Percentiles rank a stretch among this genome's conserved stretches.
phyloP scores from a whole-genome alignment of 176 grass and related monocot genomes.

The Dendrocalamus sinicus region DNA sequence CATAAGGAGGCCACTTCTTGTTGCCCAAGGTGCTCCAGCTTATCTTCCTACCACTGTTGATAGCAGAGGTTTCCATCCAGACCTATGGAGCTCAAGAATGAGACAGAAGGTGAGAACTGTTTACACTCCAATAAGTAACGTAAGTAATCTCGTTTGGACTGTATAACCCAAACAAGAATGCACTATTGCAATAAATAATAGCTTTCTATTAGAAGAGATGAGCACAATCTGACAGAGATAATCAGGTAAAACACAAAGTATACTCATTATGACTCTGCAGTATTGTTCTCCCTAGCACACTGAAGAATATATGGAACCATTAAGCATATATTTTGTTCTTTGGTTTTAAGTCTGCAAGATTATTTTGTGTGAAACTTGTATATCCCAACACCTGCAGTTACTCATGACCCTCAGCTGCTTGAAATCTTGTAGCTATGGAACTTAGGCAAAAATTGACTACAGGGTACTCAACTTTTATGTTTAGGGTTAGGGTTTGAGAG shows the following conservation, averaged over 20 bases:
- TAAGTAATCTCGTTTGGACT: not conserved
- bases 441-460: not conserved
- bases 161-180: not conserved
- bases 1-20: conserved; percentile 76
- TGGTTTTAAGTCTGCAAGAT: not conserved
- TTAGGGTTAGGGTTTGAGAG: too few species aligned
- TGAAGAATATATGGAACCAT: not conserved
- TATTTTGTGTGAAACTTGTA: not conserved
- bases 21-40: conserved; percentile 56
- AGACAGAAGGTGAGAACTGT: conserved; percentile 74
- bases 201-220: not conserved
- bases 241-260: not conserved
- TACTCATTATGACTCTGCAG: not conserved
- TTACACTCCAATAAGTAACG: not conserved
- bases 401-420: not conserved
- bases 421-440: not conserved
- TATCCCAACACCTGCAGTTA: not conserved
- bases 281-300: not conserved
- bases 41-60: conserved; percentile 59
- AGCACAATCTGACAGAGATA: not conserved
- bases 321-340: conserved; percentile 1
- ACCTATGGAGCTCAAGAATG: conserved; percentile 78
- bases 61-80: conserved; percentile 54
- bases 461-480: too few species aligned
- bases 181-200: not conserved